phyloP scores from a whole-genome alignment of 176 grass and related monocot species.

The Juncus effusus region DNA sequence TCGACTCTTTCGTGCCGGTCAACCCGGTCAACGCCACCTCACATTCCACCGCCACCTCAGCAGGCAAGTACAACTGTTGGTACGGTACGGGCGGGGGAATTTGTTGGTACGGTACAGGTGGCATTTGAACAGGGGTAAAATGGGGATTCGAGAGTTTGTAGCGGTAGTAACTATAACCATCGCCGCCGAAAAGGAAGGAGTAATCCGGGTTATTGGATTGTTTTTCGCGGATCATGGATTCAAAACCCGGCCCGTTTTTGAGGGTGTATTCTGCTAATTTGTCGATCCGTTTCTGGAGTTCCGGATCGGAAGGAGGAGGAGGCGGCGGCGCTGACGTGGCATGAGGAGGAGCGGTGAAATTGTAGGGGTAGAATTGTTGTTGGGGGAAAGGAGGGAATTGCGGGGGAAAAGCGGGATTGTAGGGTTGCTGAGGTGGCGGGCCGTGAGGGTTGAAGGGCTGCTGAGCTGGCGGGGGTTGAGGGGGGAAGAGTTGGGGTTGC shows the following conservation, averaged over 20 bases:
- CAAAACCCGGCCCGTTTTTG: slow-evolving; percentile 90
- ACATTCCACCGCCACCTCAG: slow-evolving; percentile 80
- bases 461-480: slow-evolving; percentile 44
- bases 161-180: slow-evolving; percentile 89
- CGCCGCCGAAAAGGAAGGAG: slow-evolving; percentile 94
- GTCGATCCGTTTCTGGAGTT: slow-evolving; percentile 96
- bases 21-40: slow-evolving; percentile 58
- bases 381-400: slow-evolving; percentile 55
- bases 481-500: slow-evolving; percentile 63
- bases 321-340: slow-evolving; percentile 38
- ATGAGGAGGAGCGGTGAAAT: slow-evolving; percentile 48
- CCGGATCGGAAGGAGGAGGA: slow-evolving; percentile 60
- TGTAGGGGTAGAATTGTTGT: slow-evolving; percentile 44
- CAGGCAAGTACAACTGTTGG: slow-evolving; percentile 58
- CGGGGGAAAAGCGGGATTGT: slow-evolving; percentile 7
- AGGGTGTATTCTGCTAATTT: slow-evolving; percentile 92
- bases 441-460: slow-evolving; percentile 45
- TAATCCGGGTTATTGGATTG: slow-evolving; percentile 93
- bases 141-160: slow-evolving; percentile 61
- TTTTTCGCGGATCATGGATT: slow-evolving; percentile 91
- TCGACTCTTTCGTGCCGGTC: slow-evolving; percentile 93
- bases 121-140: slow-evolving; percentile 25
- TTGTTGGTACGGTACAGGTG: slow-evolving; percentile 23
- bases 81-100: not conserved
- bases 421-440: slow-evolving; percentile 39